Evolutionary conservation across 352 stramenopile genomes (phyloP), one percentile per base, ranked within the genome.

Genomic region (Globisporangium carolinianum): DNA sequence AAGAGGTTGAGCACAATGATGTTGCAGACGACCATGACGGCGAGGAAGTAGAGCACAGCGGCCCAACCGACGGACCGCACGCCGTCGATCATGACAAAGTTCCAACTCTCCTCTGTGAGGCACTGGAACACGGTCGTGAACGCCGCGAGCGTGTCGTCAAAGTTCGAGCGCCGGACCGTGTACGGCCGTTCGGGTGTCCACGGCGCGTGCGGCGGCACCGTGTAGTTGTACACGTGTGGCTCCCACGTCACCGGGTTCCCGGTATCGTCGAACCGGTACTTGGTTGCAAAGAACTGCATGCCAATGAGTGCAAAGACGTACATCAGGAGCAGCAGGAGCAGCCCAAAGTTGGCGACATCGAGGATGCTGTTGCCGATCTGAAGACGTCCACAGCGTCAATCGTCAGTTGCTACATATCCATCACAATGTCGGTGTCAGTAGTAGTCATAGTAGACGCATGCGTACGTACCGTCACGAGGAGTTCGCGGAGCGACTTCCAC

Each of bases 1-100:
- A 97, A 95, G 8, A 97, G 62, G 58, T 96, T 96, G 9, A 97
- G 63, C 17, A 95, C 72, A 58, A 94, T 86, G 69, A 95, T 95
- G 37, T 84, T 78, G 38, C 86, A 83, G 36, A 96, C 66, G 0
- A 96, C 58, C 65, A 96, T 76, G 6, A 79, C 70, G 8, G 62
- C 35, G 15, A 94, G 11, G 48, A 91, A 88, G 60, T 89, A 96
- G 15, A 77, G 4, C 5, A 68, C 51, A 11, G 69, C 69, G 18
- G 39, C 53, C 67, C 65, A 76, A 32, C 67, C 68, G 9, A 61
- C 71, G 5, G 75, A 71, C 18, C 72, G 83, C 62, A 87, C 76
- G 32, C 72, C 75, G 57, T 94, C 76, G 56, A 91, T 90, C 83
- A 97, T 91, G 14, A 96, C 74, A 35, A 69, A 67, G 61, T 93